These are phyloP conservation scores for Thelonectria discophora DNA, from an alignment of 2,329 filamentous ascomycete genomes.

Conservation along the genomic window DNA sequence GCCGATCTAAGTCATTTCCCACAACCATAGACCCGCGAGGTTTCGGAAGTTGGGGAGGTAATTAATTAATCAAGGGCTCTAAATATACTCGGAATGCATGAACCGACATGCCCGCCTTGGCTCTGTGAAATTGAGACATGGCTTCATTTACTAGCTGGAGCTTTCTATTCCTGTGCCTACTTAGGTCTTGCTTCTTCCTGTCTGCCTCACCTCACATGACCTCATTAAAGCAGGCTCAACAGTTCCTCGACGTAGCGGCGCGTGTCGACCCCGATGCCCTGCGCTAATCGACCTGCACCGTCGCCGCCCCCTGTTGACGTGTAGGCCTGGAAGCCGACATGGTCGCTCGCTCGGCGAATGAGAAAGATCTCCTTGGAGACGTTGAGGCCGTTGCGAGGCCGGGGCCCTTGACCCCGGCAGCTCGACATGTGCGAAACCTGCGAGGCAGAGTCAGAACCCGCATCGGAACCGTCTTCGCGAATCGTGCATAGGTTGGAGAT, in stretches of 20 bases:
- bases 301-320: constrained; percentile 55
- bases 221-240: constrained; percentile 61
- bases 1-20: background rate
- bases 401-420: background rate
- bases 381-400: constrained; percentile 7
- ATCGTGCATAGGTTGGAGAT: constrained; percentile 41
- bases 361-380: constrained; percentile 69
- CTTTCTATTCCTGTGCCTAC: no score
- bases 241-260: constrained; percentile 78
- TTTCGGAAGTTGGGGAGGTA: background rate
- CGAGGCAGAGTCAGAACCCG: constrained; percentile 12
- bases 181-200: no score
- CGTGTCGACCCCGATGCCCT: constrained; percentile 81
- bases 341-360: constrained; percentile 67
- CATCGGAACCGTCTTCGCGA: constrained; percentile 36
- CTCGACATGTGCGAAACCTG: background rate
- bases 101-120: no score
- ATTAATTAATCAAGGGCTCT: background rate
- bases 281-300: constrained; percentile 68
- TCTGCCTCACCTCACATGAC: background rate
- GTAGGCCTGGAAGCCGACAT: constrained; percentile 53
- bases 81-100: background rate
- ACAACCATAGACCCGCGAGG: background rate
- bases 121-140: no score
- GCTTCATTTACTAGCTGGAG: no score